Percentiles rank a stretch among this genome's conserved stretches.
Conservation (phyloP, 2,329 filamentous ascomycete species). For the Purpureocillium takamizusanense region DNA sequence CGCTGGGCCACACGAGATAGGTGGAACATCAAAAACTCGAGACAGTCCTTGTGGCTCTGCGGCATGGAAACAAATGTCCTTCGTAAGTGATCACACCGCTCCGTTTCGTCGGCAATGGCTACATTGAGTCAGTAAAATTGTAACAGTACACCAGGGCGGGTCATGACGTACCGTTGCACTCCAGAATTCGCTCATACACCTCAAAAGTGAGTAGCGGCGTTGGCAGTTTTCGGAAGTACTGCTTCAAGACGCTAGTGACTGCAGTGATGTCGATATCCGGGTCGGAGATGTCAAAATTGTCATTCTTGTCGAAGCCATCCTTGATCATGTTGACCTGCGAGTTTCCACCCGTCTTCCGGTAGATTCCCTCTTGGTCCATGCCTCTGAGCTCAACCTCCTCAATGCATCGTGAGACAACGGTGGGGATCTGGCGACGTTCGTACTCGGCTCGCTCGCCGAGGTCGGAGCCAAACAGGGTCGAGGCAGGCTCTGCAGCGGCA, state of each 20-base stretch:
- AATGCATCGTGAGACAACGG: conserved; percentile 86
- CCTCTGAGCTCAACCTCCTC: conserved; percentile 92
- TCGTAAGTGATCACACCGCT: conserved; percentile 63
- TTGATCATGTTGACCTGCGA: conserved; percentile 85
- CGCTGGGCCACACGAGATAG: conserved; percentile 76
- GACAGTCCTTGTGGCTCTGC: conserved; percentile 73
- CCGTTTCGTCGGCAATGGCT: conserved; percentile 57
- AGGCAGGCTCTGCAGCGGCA: conserved; percentile 43
- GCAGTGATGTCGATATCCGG: conserved; percentile 91
- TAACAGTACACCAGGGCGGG: not conserved
- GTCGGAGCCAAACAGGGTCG: conserved; percentile 78
- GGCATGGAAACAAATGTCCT: conserved; percentile 72
- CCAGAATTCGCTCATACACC: conserved; percentile 81
- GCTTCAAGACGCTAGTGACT: conserved; percentile 90
- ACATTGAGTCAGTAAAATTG: not conserved
- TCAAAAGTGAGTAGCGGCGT: conserved; percentile 85
- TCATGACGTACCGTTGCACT: conserved; percentile 57
- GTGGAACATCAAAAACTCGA: conserved; percentile 93
- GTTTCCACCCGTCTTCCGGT: conserved; percentile 91
- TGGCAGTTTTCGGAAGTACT: conserved; percentile 92
- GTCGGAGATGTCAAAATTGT: conserved; percentile 88
- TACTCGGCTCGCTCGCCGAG: conserved; percentile 76
- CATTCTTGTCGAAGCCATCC: conserved; percentile 79
- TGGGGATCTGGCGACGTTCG: conserved; percentile 82
- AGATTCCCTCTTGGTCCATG: conserved; percentile 97